phyloP scores from a whole-genome alignment of 2,329 filamentous ascomycete genomes.

The Verticillium dahliae region DNA sequence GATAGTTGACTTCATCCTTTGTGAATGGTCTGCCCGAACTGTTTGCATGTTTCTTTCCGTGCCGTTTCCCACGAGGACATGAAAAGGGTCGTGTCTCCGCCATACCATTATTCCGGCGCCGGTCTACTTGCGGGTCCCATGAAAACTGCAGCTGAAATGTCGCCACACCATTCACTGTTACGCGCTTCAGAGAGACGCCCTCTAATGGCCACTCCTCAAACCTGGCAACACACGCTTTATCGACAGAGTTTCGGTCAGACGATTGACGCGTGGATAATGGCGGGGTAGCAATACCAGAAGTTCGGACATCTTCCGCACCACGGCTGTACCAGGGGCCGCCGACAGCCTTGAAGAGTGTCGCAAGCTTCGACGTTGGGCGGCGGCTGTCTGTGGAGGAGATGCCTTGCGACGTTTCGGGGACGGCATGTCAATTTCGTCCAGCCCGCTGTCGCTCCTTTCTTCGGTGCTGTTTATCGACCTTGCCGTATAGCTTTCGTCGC shows the following conservation, averaged over 20 bases:
- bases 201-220: conserved; percentile 3
- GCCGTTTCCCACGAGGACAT: neutral
- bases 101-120: neutral
- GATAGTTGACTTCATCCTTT: neutral
- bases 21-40: neutral
- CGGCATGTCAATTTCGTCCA: conserved; percentile 1
- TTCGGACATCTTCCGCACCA: neutral
- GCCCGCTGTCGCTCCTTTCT: neutral
- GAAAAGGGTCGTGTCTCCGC: neutral
- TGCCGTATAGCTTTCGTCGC: neutral
- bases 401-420: conserved; percentile 9
- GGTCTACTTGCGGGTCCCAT: conserved; percentile 2
- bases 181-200: conserved; percentile 1
- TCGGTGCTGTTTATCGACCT: neutral
- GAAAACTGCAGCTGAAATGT: conserved; percentile 4
- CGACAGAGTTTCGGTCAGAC: neutral
- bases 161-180: neutral
- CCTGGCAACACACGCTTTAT: neutral
- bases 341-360: neutral
- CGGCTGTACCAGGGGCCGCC: neutral
- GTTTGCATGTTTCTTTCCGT: neutral
- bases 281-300: neutral
- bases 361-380: neutral
- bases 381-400: neutral
- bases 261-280: neutral